Base-by-base conservation (phyloP, 2,329 filamentous ascomycete genomes). In the Pestalotiopsis sp. region DNA sequence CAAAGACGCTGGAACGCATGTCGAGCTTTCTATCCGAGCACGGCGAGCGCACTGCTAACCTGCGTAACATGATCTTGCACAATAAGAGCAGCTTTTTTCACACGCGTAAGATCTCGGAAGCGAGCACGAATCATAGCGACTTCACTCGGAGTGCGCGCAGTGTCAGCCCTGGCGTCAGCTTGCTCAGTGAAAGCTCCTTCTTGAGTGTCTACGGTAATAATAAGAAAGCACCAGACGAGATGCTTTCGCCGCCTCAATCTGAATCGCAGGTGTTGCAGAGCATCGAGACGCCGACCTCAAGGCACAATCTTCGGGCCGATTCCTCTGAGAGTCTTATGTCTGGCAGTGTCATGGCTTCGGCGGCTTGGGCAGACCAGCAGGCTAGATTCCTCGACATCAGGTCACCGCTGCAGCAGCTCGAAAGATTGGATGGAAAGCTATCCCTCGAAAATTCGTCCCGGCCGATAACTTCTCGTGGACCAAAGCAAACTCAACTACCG, bases 141-240 rank as follows among this genome's bases (percentile, higher is more conserved):
- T 66, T 74, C 68, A 75, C 78, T 65, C 82, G 81, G 58, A 74
- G 87, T 69, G 82, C 81, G 36, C 41, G 41, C 41, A 52, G 45
- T 52, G 45, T 52, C 59, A 92, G 89, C 71, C 90, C 90, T 3
- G 86, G 85, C 41, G 78, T 92, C 64, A 92, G 90, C 71, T 82
- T 91, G 13, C 78, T 92, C 70, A 92, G 90, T 71, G 89, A 92
- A 76, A 91, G 89, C 75, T 92, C 90, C 0, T 91, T 92, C 72
- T 72, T 87, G 25, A 92, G 90, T 72, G 81, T 92, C 0, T 92
- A 92, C 67, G 90, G 89, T 2, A 78, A 82, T 27, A 59, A 25
- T 38, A 57, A 59, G n/a, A 59, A 25, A 14, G 38, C 63, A 13
- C 63, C 41, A 38, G 63, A 55, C 4, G 84, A 83, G 41, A 52